These are phyloP conservation scores for Amaranthus palmeri DNA, from an alignment of 148 eudicot species.

Conservation along the genomic window DNA sequence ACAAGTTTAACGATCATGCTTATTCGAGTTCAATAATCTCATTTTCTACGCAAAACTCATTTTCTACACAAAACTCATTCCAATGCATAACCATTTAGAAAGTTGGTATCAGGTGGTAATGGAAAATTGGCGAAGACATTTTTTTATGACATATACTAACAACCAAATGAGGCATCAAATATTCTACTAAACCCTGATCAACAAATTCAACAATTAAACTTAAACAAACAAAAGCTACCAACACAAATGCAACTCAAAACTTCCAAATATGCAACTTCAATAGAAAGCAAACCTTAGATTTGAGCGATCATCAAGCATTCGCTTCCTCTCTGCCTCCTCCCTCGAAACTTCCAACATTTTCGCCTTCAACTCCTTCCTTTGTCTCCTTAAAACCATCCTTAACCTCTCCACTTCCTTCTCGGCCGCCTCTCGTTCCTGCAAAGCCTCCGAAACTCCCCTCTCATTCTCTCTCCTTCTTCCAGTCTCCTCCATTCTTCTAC, in stretches of 20 bases:
- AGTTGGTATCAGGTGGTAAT: no score
- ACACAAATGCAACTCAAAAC: background rate
- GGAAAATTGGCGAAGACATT: no score
- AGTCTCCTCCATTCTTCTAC: slow-evolving; percentile 37
- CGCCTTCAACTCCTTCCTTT: slow-evolving; percentile 81
- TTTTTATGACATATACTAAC: no score
- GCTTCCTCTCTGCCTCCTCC: slow-evolving; percentile 87
- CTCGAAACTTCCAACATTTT: slow-evolving; percentile 87
- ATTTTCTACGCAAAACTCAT: no score
- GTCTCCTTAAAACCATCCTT: slow-evolving; percentile 77
- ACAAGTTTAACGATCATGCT: no score
- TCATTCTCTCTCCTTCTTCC: slow-evolving; percentile 32
- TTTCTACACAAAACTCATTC: no score
- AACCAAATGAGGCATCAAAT: no score
- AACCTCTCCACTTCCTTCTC: slow-evolving; percentile 95
- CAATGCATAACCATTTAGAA: no score
- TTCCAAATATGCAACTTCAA: background rate
- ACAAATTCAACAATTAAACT: background rate
- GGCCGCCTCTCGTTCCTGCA: slow-evolving; percentile 75
- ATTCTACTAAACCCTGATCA: no score
- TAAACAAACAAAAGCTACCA: background rate
- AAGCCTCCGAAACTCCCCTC: slow-evolving; percentile 47
- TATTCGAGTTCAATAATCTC: no score
- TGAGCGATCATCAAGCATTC: slow-evolving; percentile 92
- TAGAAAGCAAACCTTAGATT: slow-evolving; percentile 62